These are phyloP conservation scores for Blastobotrys buckinghamii DNA, from an alignment of 1,139 yeast genomes.

Conservation along the genomic window DNA sequence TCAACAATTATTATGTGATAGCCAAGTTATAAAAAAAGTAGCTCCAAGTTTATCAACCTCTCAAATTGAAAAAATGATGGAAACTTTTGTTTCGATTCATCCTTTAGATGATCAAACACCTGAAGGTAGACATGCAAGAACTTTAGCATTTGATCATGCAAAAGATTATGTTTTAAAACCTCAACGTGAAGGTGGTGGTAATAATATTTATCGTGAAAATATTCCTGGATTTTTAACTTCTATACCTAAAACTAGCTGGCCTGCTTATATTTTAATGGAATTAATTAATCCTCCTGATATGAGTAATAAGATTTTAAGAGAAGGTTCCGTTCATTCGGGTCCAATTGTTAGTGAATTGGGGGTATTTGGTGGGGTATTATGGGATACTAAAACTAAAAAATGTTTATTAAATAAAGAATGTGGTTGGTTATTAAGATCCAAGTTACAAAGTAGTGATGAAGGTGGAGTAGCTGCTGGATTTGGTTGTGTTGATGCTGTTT, in stretches of 20 bases:
- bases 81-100: constrained; percentile 78
- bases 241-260: constrained; percentile 72
- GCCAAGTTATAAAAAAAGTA: constrained; percentile 43
- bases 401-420: constrained; percentile 58
- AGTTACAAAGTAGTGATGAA: constrained; percentile 80
- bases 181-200: constrained; percentile 96
- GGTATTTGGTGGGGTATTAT: constrained; percentile 74
- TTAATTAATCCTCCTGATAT: constrained; percentile 69
- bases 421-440: constrained; percentile 86
- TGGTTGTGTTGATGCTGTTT: constrained; percentile 85
- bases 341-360: constrained; percentile 86
- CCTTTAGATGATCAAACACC: constrained; percentile 67
- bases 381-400: constrained; percentile 57
- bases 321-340: constrained; percentile 55
- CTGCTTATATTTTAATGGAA: constrained; percentile 90
- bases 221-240: constrained; percentile 66
- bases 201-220: constrained; percentile 78
- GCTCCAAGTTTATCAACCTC: constrained; percentile 39
- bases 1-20: constrained; percentile 76
- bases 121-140: constrained; percentile 58
- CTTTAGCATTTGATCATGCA: constrained; percentile 63
- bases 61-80: constrained; percentile 34
- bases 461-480: constrained; percentile 99
- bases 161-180: constrained; percentile 81
- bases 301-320: constrained; percentile 64